These are phyloP conservation scores for Coffea eugenioides DNA, from an alignment of 257 asterid genomes.

Conservation along the genomic window DNA sequence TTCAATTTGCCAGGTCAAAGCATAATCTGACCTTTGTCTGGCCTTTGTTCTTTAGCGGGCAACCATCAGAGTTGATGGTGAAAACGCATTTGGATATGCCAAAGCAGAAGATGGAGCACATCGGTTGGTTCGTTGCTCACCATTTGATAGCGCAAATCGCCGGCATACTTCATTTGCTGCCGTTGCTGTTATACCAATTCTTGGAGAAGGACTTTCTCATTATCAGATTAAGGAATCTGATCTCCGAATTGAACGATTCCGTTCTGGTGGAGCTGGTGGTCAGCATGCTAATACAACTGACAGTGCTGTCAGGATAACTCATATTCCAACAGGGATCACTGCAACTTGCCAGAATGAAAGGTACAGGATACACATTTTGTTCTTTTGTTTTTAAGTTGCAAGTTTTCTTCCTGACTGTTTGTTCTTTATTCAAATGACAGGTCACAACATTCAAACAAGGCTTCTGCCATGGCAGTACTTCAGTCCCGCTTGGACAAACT, in stretches of 20 bases:
- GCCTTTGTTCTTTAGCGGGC: conserved; percentile 60
- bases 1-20: background rate
- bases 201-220: conserved; percentile 67
- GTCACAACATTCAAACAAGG: conserved; percentile 92
- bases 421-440: conserved; percentile 33
- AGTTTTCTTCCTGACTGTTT: conserved; percentile 2
- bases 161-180: conserved; percentile 97
- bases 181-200: conserved; percentile 91
- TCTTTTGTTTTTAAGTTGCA: background rate
- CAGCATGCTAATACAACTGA: conserved; percentile 88
- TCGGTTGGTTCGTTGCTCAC: conserved; percentile 90
- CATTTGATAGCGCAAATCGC: conserved; percentile 84
- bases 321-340: conserved; percentile 83
- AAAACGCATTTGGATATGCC: conserved; percentile 85
- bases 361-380: conserved; percentile 27
- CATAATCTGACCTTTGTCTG: conserved; percentile 1
- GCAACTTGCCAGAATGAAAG: conserved; percentile 94
- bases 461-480: conserved; percentile 96
- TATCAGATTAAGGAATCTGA: conserved; percentile 86
- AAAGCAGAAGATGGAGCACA: conserved; percentile 98
- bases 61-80: conserved; percentile 85
- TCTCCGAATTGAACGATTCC: conserved; percentile 69
- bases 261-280: conserved; percentile 94
- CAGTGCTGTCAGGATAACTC: conserved; percentile 94
- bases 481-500: conserved; percentile 94